Base-by-base conservation (phyloP, 306 rosid species). In the Alnus rubra region DNA sequence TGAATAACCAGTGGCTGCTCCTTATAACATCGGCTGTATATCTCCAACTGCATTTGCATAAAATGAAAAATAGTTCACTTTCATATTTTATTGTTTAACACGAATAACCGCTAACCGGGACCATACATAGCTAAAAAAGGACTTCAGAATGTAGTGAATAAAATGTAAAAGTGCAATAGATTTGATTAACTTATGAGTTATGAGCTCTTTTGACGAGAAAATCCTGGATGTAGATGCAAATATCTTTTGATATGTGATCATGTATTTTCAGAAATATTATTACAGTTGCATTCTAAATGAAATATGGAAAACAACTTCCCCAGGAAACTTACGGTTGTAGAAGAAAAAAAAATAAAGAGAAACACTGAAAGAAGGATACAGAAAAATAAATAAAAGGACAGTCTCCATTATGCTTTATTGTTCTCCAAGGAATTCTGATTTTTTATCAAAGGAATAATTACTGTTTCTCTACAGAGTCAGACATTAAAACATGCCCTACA, bases 1-100 rank as follows among this genome's bases (percentile, higher is more conserved):
- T 92, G 98, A 86, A 94, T 89, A 67, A 94, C 97, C 73, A 94
- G 88, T 1, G 98, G 97, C 80, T 85, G 94, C 60, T 88, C 76
- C 48, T 74, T 75, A 62, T 94, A 94, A 87, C 97, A 94, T 79
- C 95, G 81, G 48, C 87, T 94, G 83, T 91, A 88, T 76, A 91
- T 69, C 89, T 91, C 98, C 91, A 94, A 76, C 98, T 92, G 91
- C 81, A 82, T 69, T 82, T 65, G 44, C 81, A 87, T 73, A 35
- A n/a, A n/a, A 58, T 30, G 50, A 9, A 68, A 70, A 73, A 72
- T 14, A 18, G 74, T 80, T 63, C 80, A 44, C 28, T n/a, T 9
- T 69, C 65, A 50, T n/a, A 76, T 37, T 47, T 51, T 23, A 77
- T 13, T 44, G 3, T 71, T 55, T 1, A 16, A 11, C 19, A 60